Percentiles rank a stretch among this genome's conserved stretches.
Conservation (phyloP, 306 rosid species). For the Sesbania bispinosa region DNA sequence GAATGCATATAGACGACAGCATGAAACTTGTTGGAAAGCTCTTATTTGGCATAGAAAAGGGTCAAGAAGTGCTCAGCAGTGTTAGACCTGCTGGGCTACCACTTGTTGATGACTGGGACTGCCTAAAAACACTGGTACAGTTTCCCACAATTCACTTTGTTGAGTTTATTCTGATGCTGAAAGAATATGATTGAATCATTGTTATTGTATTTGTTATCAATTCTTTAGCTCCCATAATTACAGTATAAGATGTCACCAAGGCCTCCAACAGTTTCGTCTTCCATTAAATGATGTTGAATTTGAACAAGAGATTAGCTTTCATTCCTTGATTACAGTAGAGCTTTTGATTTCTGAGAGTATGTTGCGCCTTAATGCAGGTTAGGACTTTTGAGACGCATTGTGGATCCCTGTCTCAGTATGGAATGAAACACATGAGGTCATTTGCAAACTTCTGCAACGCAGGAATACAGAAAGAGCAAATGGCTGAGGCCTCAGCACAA, state of each 20-base stretch:
- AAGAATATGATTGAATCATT: slow-evolving; percentile 1
- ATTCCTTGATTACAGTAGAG: background rate
- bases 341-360: slow-evolving; percentile 16
- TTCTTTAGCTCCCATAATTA: slow-evolving; percentile 4
- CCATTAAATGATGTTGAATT: background rate
- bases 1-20: slow-evolving; percentile 84
- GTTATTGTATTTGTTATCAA: background rate
- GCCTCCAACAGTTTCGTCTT: background rate
- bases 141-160: background rate
- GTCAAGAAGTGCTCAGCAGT: slow-evolving; percentile 57
- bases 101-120: slow-evolving; percentile 86
- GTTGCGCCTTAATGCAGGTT: slow-evolving; percentile 47
- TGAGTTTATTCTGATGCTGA: background rate
- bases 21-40: slow-evolving; percentile 77
- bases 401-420: slow-evolving; percentile 85
- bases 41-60: slow-evolving; percentile 76
- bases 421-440: slow-evolving; percentile 95
- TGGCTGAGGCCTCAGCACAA: slow-evolving; percentile 82
- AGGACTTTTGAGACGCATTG: slow-evolving; percentile 79
- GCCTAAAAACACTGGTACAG: slow-evolving; percentile 74
- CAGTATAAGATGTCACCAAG: background rate
- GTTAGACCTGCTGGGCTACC: slow-evolving; percentile 71
- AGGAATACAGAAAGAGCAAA: slow-evolving; percentile 57
- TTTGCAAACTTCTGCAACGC: slow-evolving; percentile 88
- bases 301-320: background rate